Conservation (phyloP, 768 basidiomycete genomes). For the Clitopilus passeckerianus region DNA sequence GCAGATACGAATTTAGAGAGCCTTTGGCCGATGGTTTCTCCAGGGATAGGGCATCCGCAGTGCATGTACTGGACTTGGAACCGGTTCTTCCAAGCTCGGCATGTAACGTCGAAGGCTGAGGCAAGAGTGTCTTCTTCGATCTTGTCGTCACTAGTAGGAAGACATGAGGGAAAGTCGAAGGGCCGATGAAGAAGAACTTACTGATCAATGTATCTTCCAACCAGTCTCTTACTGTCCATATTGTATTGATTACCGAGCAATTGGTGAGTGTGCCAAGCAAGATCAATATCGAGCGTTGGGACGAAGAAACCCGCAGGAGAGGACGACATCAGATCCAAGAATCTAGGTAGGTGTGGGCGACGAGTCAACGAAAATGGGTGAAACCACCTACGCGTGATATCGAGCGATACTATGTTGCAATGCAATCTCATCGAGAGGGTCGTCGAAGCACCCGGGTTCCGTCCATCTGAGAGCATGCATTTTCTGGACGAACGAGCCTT, state of each 20-base stretch:
- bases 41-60: slow-evolving; percentile 49
- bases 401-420: slow-evolving; percentile 46
- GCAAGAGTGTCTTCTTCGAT: slow-evolving; percentile 18
- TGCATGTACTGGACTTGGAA: slow-evolving; percentile 44
- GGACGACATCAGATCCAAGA: slow-evolving; percentile 44
- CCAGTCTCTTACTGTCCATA: slow-evolving; percentile 28
- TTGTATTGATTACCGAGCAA: slow-evolving; percentile 38
- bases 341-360: slow-evolving; percentile 14
- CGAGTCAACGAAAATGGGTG: not conserved
- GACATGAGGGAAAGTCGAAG: not conserved
- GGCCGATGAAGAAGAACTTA: slow-evolving; percentile 18
- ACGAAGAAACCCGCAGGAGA: slow-evolving; percentile 32
- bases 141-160: slow-evolving; percentile 25
- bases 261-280: slow-evolving; percentile 67
- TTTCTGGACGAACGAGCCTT: slow-evolving; percentile 47
- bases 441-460: slow-evolving; percentile 32
- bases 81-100: slow-evolving; percentile 27
- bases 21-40: slow-evolving; percentile 33
- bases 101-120: slow-evolving; percentile 21
- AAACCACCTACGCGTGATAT: slow-evolving; percentile 47
- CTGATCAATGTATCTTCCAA: slow-evolving; percentile 44
- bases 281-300: slow-evolving; percentile 59
- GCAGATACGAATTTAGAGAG: slow-evolving; percentile 25
- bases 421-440: slow-evolving; percentile 27
- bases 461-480: slow-evolving; percentile 52